Evolutionary conservation across 2,329 filamentous ascomycete genomes (phyloP).

Genomic region (Neophaeococcomyces mojaviensis): DNA sequence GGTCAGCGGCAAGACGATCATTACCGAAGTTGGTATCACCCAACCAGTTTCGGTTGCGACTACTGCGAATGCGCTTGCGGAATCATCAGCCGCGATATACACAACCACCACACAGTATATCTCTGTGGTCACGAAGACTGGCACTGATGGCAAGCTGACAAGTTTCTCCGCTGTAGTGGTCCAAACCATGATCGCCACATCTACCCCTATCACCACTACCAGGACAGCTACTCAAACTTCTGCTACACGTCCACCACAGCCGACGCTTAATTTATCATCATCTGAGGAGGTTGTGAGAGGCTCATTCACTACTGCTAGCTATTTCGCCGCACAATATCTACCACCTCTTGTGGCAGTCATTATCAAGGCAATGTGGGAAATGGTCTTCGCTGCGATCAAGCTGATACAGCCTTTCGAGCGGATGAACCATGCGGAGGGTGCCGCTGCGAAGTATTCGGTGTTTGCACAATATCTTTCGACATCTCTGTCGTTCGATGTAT

Average conservation of each 20-base stretch:
- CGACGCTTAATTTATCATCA: not conserved
- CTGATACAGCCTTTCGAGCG: conserved; percentile 19
- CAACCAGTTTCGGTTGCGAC: not conserved
- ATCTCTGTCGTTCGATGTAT: conserved; percentile 6
- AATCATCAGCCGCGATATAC: not conserved
- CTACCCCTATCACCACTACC: not conserved
- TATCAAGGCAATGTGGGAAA: conserved; percentile 11
- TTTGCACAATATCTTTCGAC: conserved; percentile 14
- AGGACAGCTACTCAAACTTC: conserved; percentile 1
- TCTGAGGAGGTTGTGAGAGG: not conserved
- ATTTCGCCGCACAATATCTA: conserved; percentile 7
- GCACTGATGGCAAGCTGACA: not conserved
- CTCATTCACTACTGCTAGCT: not conserved
- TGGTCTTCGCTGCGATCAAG: conserved; percentile 13
- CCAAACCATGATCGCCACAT: conserved; percentile 1
- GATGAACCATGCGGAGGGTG: conserved; percentile 9
- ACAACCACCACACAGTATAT: conserved; percentile 6
- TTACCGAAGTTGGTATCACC: not conserved
- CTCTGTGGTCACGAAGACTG: conserved; percentile 1
- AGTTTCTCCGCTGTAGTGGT: conserved; percentile 7
- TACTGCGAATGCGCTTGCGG: not conserved
- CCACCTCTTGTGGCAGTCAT: conserved; percentile 6
- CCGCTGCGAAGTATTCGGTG: conserved; percentile 9
- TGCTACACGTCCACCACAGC: conserved; percentile 1
- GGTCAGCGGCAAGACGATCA: no score